phyloP scores from a whole-genome alignment of 495 filamentous ascomycete species.

The Aspergillus ostianus region DNA sequence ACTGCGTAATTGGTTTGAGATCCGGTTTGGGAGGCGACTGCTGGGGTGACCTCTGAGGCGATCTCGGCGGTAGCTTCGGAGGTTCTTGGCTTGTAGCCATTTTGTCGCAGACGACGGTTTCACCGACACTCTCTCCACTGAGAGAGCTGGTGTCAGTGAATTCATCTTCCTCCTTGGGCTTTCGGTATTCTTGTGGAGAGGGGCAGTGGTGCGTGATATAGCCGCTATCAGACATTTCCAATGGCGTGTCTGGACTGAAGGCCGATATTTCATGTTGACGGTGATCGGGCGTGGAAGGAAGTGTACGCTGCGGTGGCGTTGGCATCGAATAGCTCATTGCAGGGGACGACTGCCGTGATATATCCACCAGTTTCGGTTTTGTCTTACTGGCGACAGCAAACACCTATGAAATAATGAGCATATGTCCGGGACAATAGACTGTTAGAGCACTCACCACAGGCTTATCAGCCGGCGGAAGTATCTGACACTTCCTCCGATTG shows the following conservation, averaged over 20 bases:
- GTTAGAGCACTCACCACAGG: conserved; percentile 26
- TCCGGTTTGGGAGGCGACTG: neutral
- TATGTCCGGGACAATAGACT: neutral
- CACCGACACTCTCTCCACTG: conserved; percentile 30
- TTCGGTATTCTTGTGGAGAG: conserved; percentile 27
- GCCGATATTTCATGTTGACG: conserved; percentile 43
- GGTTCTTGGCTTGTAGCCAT: conserved; percentile 21
- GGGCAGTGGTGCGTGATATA: conserved; percentile 34
- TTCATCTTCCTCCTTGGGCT: conserved; percentile 33
- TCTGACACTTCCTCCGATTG: conserved; percentile 42
- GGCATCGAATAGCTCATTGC: conserved; percentile 27
- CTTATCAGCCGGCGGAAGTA: conserved; percentile 38
- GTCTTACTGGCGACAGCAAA: conserved; percentile 43
- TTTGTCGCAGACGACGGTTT: conserved; percentile 29
- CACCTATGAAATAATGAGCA: conserved; percentile 25
- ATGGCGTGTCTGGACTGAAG: conserved; percentile 46
- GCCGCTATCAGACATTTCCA: conserved; percentile 40
- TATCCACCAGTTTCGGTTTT: conserved; percentile 43
- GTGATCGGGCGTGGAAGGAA: conserved; percentile 41
- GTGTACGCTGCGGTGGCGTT: conserved; percentile 22
- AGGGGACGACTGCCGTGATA: conserved; percentile 42
- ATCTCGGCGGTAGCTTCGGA: conserved; percentile 15
- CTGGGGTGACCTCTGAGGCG: conserved; percentile 8
- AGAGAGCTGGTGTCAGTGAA: conserved; percentile 33
- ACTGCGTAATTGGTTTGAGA: conserved; percentile 19